These are phyloP conservation scores for Inonotus obliquus DNA, from an alignment of 1,284 basidiomycete species.

Conservation along the genomic window DNA sequence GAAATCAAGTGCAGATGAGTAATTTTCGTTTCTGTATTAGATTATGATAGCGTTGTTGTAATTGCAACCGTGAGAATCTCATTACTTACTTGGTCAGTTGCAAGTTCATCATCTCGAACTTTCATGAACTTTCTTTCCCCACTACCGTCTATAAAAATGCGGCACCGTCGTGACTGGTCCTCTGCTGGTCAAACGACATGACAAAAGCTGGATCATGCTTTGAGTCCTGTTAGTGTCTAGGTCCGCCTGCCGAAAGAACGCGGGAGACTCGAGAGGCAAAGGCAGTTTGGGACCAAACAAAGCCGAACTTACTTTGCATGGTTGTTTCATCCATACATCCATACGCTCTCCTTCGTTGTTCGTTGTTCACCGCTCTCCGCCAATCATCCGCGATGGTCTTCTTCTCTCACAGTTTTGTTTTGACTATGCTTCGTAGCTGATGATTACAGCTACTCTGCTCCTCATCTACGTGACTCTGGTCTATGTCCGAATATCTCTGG, in stretches of 20 bases:
- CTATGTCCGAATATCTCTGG: neutral
- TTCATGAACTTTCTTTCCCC: neutral
- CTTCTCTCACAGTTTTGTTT: neutral
- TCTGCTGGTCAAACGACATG: neutral
- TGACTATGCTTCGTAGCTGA: neutral
- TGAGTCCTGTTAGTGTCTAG: too few species aligned
- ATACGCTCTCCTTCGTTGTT: too few species aligned
- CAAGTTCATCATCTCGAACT: neutral
- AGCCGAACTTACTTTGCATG: too few species aligned
- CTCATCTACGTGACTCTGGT: neutral
- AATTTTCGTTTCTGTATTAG: neutral
- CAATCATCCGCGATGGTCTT: neutral
- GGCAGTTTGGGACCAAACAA: too few species aligned
- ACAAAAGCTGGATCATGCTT: neutral
- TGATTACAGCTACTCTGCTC: neutral
- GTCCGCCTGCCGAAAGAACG: neutral
- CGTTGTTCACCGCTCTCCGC: too few species aligned
- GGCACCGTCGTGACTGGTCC: neutral
- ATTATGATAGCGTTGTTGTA: neutral
- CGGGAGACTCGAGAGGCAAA: too few species aligned
- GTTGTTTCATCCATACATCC: too few species aligned
- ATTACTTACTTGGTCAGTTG: neutral
- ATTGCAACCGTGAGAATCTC: neutral
- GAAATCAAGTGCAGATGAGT: constrained; percentile 18
- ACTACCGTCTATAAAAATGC: neutral